Evolutionary conservation across 768 basidiomycete genomes (phyloP).

Genomic region (Chalciporus piperatus): DNA sequence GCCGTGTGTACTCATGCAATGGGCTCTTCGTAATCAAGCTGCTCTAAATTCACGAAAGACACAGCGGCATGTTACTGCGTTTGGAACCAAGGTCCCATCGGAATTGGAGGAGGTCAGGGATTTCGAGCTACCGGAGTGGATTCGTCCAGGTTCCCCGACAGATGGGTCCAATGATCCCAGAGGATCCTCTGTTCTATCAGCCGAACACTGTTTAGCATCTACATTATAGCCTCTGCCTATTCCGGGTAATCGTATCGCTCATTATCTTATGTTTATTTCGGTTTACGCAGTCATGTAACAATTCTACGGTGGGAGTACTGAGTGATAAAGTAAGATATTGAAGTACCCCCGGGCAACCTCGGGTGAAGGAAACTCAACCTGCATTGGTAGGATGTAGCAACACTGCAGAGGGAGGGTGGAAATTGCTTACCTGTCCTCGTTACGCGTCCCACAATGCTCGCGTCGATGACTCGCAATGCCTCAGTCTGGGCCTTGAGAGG

Average conservation of each 20-base stretch:
- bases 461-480: slow-evolving; percentile 40
- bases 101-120: slow-evolving; percentile 48
- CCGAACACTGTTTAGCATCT: slow-evolving; percentile 7
- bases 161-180: slow-evolving; percentile 6
- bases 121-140: slow-evolving; percentile 58
- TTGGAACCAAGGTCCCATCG: slow-evolving; percentile 55
- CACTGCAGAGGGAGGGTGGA: neutral
- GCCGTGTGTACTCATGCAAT: slow-evolving; percentile 42
- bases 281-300: slow-evolving; percentile 5
- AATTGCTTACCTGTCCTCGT: slow-evolving; percentile 11
- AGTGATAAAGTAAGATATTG: neutral
- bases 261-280: slow-evolving; percentile 33
- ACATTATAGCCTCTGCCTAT: slow-evolving; percentile 9
- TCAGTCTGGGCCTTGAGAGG: slow-evolving; percentile 36
- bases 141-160: slow-evolving; percentile 29
- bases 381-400: neutral
- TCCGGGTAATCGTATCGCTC: slow-evolving; percentile 11
- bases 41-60: slow-evolving; percentile 46
- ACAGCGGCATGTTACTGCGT: slow-evolving; percentile 53
- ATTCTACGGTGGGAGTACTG: neutral
- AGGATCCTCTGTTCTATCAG: slow-evolving; percentile 2
- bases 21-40: slow-evolving; percentile 48
- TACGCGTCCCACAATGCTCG: slow-evolving; percentile 8
- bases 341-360: neutral
- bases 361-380: neutral